A percentile compares a stretch with the other conserved stretches of the same genome.
phyloP scores from a whole-genome alignment of 768 basidiomycete species.

The Tylopilus felleus region DNA sequence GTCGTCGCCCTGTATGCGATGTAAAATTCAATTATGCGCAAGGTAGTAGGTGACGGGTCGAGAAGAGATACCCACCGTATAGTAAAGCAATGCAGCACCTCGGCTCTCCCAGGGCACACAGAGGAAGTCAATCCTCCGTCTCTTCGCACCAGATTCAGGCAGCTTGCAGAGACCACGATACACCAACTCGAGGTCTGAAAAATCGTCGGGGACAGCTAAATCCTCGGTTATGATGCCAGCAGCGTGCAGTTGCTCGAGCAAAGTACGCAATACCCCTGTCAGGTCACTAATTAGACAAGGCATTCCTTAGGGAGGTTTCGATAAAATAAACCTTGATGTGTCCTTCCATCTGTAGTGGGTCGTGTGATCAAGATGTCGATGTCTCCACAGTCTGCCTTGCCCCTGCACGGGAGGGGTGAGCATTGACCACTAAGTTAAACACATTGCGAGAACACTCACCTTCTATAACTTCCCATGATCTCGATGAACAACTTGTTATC shows the following conservation, averaged over 20 bases:
- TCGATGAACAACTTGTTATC: constrained; percentile 73
- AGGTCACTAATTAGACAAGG: neutral
- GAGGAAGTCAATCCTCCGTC: constrained; percentile 80
- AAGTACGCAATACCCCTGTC: constrained; percentile 56
- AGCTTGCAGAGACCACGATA: constrained; percentile 80
- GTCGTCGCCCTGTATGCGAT: constrained; percentile 68
- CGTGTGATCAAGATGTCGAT: constrained; percentile 89
- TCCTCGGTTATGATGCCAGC: constrained; percentile 76
- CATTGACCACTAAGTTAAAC: neutral
- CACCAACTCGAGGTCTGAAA: constrained; percentile 62
- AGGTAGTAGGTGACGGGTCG: neutral
- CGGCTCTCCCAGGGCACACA: constrained; percentile 74
- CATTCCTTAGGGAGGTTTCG: neutral
- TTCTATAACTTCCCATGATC: constrained; percentile 89
- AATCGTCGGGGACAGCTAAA: constrained; percentile 67
- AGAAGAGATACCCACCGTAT: constrained; percentile 56
- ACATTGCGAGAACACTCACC: constrained; percentile 37
- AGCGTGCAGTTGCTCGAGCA: constrained; percentile 55
- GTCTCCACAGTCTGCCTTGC: constrained; percentile 82
- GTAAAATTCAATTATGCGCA: neutral
- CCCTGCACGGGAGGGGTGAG: constrained; percentile 40
- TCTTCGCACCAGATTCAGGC: constrained; percentile 44
- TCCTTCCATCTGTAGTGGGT: constrained; percentile 63
- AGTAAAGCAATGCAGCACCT: constrained; percentile 89
- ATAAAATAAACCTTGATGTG: constrained; percentile 57